These are phyloP conservation scores for Tuctoria greenei DNA, from an alignment of 176 grass and related monocot species.

Conservation along the genomic window DNA sequence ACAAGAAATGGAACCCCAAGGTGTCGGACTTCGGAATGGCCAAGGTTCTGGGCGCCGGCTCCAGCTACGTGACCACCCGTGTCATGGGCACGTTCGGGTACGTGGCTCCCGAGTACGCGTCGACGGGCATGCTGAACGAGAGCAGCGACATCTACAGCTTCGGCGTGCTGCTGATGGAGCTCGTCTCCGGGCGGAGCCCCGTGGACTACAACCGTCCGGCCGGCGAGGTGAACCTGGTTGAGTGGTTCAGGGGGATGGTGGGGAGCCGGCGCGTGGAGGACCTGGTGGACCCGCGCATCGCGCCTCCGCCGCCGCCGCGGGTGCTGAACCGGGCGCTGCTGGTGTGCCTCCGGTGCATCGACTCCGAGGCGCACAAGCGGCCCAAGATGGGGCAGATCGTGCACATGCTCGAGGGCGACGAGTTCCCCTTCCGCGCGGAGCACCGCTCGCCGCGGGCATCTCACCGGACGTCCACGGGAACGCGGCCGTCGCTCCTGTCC, in stretches of 20 bases:
- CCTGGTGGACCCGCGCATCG: conserved; percentile 63
- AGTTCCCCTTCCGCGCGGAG: conserved; percentile 83
- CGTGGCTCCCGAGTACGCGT: conserved; percentile 96
- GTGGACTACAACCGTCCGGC: conserved; percentile 73
- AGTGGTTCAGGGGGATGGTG: conserved; percentile 92
- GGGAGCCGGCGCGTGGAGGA: conserved; percentile 68
- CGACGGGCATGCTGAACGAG: conserved; percentile 96
- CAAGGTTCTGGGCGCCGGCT: conserved; percentile 80
- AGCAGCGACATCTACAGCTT: conserved; percentile 97
- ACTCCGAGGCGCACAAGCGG: conserved; percentile 85
- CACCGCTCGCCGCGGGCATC: conserved; percentile 58
- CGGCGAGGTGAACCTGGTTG: conserved; percentile 97
- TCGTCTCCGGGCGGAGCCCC: conserved; percentile 81
- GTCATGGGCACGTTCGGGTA: conserved; percentile 98
- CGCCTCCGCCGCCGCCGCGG: conserved; percentile 53
- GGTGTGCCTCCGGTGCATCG: conserved; percentile 87
- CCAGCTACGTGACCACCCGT: conserved; percentile 93
- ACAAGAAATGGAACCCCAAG: conserved; percentile 93
- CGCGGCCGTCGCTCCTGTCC: conserved; percentile 56
- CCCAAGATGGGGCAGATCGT: conserved; percentile 91
- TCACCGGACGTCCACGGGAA: conserved; percentile 40
- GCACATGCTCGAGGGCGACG: conserved; percentile 91
- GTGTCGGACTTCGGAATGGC: conserved; percentile 99
- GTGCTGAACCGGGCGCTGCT: conserved; percentile 71
- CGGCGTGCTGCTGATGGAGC: conserved; percentile 93